Evolutionary conservation across 2,329 filamentous ascomycete genomes (phyloP), one percentile per base, ranked within the genome.

Genomic region (Exophiala phaeomuriformis): DNA sequence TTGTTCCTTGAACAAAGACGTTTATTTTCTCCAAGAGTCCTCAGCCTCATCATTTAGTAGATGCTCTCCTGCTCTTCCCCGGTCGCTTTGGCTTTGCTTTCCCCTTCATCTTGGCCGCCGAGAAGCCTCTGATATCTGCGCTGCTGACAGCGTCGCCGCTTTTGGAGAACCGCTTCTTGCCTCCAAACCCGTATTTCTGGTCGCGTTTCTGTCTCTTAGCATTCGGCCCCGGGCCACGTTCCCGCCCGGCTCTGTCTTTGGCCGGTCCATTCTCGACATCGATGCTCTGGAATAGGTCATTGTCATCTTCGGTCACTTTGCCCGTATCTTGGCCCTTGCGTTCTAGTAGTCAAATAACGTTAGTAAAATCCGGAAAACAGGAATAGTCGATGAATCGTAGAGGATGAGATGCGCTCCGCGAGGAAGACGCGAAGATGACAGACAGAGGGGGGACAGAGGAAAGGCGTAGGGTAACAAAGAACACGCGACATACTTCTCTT

Each of bases 131-230:
- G 63, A 94, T 73, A 69, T 98, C 93, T 57, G 82, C 85, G 44
- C 84, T 90, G 61, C 88, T 94, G 58, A 79, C 68, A 46, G 90
- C 90, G 71, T 96, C 90, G 63, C 89, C 89, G 57, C 90, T 95
- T 81, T 98, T 98, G 52, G 79, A 73, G 68, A 90, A 84, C 51
- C 86, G 79, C 79, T 98, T 98, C 82, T 95, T 96, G 64, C 93
- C 93, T 56, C 93, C 93, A 66, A 91, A 95, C 28, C 93, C 93
- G 69, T 85, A 97, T 75, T 95, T 96, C 61, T 87, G 80, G 68
- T 98, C 85, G 77, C 94, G 95, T 83, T 95, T 95, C 69, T 86
- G 81, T 56, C 93, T 85, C 77, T 97, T 97, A 59, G 69, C 65
- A 37, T 56, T 60, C 19, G 61, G 28, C 8, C 51, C 53, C 41